phyloP scores from a whole-genome alignment of 2,329 filamentous ascomycete species.

The Colletotrichum brevisporum region DNA sequence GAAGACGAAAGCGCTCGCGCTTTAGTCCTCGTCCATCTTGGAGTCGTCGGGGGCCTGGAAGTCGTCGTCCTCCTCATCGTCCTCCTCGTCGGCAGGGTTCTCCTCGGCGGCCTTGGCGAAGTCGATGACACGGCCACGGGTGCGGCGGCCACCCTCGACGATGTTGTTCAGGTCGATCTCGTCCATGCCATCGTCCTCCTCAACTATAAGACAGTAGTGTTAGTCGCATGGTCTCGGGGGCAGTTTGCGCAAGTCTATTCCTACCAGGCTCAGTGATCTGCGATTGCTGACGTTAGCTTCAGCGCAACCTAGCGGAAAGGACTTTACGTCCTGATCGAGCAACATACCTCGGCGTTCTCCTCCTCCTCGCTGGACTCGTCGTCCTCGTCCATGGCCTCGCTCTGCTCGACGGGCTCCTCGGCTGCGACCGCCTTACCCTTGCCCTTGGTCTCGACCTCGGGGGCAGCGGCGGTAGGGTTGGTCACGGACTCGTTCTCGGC shows the following conservation, averaged over 20 bases:
- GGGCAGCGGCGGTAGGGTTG: constrained; percentile 57
- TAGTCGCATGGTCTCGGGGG: constrained; percentile 45
- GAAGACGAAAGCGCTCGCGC: not conserved
- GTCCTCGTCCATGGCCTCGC: constrained; percentile 81
- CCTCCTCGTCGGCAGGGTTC: constrained; percentile 80
- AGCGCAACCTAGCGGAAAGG: not conserved
- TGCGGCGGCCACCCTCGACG: constrained; percentile 82
- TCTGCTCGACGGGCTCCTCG: constrained; percentile 64
- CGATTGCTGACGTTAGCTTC: constrained; percentile 31
- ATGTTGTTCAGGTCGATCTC: constrained; percentile 95
- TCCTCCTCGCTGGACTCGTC: constrained; percentile 81
- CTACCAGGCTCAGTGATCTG: constrained; percentile 46
- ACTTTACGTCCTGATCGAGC: not conserved
- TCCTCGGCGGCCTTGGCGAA: constrained; percentile 91
- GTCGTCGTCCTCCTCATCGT: constrained; percentile 83
- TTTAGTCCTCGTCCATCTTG: constrained; percentile 76
- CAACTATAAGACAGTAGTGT: constrained; percentile 57
- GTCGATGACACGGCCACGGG: constrained; percentile 92
- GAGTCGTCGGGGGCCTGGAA: constrained; percentile 77
- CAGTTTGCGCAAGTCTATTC: constrained; percentile 38
- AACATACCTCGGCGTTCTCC: constrained; percentile 69
- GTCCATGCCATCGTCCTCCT: constrained; percentile 87
- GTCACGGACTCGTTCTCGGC: constrained; percentile 64
- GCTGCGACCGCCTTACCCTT: constrained; percentile 84
- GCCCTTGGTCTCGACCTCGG: constrained; percentile 77